These are phyloP conservation scores for Cephalotrichum gorgonifer DNA, from an alignment of 2,329 filamentous ascomycete genomes.

Conservation along the genomic window DNA sequence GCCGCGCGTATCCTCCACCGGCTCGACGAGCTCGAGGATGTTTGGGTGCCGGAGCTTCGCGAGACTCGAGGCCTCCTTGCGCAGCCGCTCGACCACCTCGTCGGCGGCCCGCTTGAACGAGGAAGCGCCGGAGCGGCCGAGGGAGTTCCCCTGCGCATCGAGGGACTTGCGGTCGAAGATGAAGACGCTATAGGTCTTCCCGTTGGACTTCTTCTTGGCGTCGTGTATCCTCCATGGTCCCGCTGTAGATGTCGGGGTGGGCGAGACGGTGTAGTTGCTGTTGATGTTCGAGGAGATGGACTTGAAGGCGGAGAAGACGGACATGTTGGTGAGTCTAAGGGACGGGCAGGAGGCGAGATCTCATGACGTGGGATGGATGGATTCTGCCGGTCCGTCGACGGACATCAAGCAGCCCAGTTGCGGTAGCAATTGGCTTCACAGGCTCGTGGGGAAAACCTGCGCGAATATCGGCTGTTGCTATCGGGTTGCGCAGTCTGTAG, in stretches of 20 bases:
- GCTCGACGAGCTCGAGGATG: conserved; percentile 85
- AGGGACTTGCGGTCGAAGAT: conserved; percentile 86
- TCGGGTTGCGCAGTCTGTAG: too few species aligned
- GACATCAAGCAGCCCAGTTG: too few species aligned
- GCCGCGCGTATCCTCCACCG: conserved; percentile 84
- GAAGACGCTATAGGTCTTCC: conserved; percentile 82
- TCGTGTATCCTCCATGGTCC: conserved; percentile 98
- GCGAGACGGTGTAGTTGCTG: conserved; percentile 77
- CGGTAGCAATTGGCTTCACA: neutral
- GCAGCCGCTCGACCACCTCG: conserved; percentile 82
- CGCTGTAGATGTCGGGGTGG: conserved; percentile 64
- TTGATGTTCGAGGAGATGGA: conserved; percentile 90
- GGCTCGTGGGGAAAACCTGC: neutral
- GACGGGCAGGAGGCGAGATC: neutral
- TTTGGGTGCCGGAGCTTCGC: conserved; percentile 85
- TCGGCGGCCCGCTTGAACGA: conserved; percentile 74
- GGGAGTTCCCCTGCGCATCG: conserved; percentile 40
- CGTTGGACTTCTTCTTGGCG: conserved; percentile 91
- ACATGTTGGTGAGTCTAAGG: conserved; percentile 16
- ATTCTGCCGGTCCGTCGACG: too few species aligned
- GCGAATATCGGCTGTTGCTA: too few species aligned
- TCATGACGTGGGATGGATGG: neutral
- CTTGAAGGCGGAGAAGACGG: conserved; percentile 90
- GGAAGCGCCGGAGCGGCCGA: conserved; percentile 38
- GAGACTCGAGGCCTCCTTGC: conserved; percentile 82